Evolutionary conservation across 31 red algal species (phyloP), one percentile per base, ranked within the genome.

Genomic region (Odonthalia washingtoniensis): DNA sequence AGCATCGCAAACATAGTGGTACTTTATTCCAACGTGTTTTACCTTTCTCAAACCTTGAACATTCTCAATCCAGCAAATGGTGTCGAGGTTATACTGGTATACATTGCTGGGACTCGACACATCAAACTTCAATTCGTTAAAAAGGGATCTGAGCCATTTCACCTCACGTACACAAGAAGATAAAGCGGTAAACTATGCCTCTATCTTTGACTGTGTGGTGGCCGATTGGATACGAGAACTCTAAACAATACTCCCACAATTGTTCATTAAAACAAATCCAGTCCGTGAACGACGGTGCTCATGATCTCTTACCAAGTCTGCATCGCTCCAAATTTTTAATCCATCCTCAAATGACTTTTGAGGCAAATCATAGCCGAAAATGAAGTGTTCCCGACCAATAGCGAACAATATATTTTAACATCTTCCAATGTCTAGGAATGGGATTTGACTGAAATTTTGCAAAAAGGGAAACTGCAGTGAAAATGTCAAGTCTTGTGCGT

Each of bases 401-500:
- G 21, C 83, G 24, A 5, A 86, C 6, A 38, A 64, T 1, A 75
- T 86, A 24, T 62, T 76, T 76, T 57, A 86, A 42, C 2, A 31
- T 9, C 31, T 86, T 74, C 83, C 69, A 75, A 39, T 86, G 83
- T 28, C 43, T 4, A 18, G 28, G 2, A 31, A 4, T 28, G 4
- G 12, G 1, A 6, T 14, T 12, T 36, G 67, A 86, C 0, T 27
- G 5, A 86, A 40, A 86, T 61, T 75, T 86, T 75, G 12, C 83
- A 62, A 86, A 40, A 41, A 86, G 65, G 5, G 70, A 86, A 0
- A 86, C 45, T 44, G 83, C 83, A 5, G 69, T 76, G 30, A 35
- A 64, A 24, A 76, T 75, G 46, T 86, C 83, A 6, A 57, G 70
- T 0, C 72, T 0, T 6, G 70, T 86, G 40, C 52, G 68, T 14